These are phyloP conservation scores for Epichloe scottii DNA, from an alignment of 2,329 filamentous ascomycete genomes.

Conservation along the genomic window DNA sequence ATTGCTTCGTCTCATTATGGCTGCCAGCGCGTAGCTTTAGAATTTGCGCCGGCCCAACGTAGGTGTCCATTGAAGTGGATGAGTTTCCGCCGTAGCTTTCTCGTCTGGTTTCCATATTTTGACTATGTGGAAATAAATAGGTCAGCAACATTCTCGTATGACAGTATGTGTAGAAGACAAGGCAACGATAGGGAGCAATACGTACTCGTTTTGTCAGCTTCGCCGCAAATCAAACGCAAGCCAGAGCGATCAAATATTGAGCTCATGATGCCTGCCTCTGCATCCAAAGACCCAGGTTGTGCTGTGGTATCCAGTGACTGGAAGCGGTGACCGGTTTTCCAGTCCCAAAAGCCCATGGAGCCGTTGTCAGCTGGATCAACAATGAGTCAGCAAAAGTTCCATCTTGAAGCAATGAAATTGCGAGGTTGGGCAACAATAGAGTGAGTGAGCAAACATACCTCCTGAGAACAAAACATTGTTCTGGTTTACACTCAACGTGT, in stretches of 20 bases:
- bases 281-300: conserved; percentile 86
- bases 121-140: conserved; percentile 40
- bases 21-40: conserved; percentile 21
- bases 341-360: conserved; percentile 96
- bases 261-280: conserved; percentile 89
- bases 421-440: too few relatives aligned
- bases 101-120: conserved; percentile 97
- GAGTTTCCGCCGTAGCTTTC: conserved; percentile 76
- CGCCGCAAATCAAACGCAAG: conserved; percentile 78
- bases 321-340: conserved; percentile 91
- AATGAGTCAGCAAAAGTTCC: not conserved
- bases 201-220: conserved; percentile 87
- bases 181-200: conserved; percentile 3
- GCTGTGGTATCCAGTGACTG: conserved; percentile 83
- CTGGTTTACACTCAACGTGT: conserved; percentile 83
- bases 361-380: conserved; percentile 60
- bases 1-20: not conserved
- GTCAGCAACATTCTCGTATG: conserved; percentile 32
- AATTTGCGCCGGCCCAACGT: conserved; percentile 66
- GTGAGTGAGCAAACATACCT: conserved; percentile 26
- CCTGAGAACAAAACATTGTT: conserved; percentile 93
- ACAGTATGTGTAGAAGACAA: not conserved
- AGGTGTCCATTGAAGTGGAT: conserved; percentile 88
- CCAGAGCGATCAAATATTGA: conserved; percentile 87
- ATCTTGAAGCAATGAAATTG: too few relatives aligned